These are phyloP conservation scores for Rhododendron griersonianum DNA, from an alignment of 148 eudicot species.

Conservation along the genomic window DNA sequence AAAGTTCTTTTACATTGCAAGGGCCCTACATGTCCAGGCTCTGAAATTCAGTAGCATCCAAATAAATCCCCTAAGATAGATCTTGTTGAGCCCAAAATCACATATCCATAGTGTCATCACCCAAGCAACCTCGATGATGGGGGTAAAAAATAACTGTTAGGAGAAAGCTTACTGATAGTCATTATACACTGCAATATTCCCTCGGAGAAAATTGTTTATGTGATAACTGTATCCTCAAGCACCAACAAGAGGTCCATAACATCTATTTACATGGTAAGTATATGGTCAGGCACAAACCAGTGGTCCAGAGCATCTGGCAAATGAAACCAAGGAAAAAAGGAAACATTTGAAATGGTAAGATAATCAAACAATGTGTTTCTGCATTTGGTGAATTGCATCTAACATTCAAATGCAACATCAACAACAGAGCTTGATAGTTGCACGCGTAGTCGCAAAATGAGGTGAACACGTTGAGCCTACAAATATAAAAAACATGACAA, in stretches of 20 bases:
- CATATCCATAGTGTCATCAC: background rate
- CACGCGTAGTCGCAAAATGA: background rate
- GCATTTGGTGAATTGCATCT: background rate
- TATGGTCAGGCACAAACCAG: conserved; percentile 1
- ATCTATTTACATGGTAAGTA: background rate
- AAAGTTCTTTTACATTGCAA: background rate
- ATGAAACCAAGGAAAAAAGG: background rate
- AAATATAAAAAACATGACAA: background rate
- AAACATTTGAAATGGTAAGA: background rate
- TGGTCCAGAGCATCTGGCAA: conserved; percentile 4
- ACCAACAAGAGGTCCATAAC: background rate
- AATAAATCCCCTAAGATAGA: background rate
- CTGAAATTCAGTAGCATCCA: background rate
- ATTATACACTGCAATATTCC: background rate
- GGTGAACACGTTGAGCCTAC: background rate
- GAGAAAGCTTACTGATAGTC: background rate
- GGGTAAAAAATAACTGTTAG: background rate
- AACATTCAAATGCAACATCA: background rate
- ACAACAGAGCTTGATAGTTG: background rate
- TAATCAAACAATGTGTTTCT: background rate
- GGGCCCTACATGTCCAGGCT: background rate
- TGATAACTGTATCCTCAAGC: conserved; percentile 4
- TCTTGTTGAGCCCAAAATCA: background rate
- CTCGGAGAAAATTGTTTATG: background rate
- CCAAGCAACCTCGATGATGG: background rate